Evolutionary conservation across 2,329 filamentous ascomycete species (phyloP), one percentile per base, ranked within the genome.

Genomic region (Akanthomyces uredinophilus): DNA sequence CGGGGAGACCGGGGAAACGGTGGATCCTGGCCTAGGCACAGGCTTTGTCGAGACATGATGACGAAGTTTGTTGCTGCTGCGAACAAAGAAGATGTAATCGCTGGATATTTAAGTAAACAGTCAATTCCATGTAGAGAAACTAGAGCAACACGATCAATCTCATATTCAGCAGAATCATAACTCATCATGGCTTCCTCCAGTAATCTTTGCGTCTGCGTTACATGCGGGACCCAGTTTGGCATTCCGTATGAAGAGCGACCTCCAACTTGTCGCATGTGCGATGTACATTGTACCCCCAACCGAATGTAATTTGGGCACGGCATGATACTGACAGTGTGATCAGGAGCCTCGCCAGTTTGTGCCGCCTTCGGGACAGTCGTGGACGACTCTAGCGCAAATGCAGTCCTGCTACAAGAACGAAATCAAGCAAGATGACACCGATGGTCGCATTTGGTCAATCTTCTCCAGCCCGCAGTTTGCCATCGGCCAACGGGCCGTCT

Each of bases 401-500:
- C 75, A 74, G 22, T 67, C 69, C 13, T 63, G 66, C 4, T 79
- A 87, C 70, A 74, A 70, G 32, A 90, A 90, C 70, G 76, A 76
- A 11, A 86, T 85, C 68, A 75, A 75, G 16, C 75, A 79, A 2
- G 78, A 83, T 60, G 63, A 72, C 2, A 68, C 73, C 6, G 80
- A 87, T 64, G 64, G 73, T 2, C 70, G 73, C 16, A 72, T 86
- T 53, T 76, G 75, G 32, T 79, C 76, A 60, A 79, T 86, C 63
- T 70, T 70, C 55, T 83, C 83, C 0, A 72, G 76, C 41, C 85
- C 85, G 32, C 80, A 87, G 72, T 77, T 92, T 64, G 90, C 79
- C 60, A 95, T 95, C 65, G 90, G 90, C 1, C 87, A 95, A 73
- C 82, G 91, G 37, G 87, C 87, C 22, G 81, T 92, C 52, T 77